phyloP scores from a whole-genome alignment of 306 rosid genomes.

The Gastrolobium villosum region DNA sequence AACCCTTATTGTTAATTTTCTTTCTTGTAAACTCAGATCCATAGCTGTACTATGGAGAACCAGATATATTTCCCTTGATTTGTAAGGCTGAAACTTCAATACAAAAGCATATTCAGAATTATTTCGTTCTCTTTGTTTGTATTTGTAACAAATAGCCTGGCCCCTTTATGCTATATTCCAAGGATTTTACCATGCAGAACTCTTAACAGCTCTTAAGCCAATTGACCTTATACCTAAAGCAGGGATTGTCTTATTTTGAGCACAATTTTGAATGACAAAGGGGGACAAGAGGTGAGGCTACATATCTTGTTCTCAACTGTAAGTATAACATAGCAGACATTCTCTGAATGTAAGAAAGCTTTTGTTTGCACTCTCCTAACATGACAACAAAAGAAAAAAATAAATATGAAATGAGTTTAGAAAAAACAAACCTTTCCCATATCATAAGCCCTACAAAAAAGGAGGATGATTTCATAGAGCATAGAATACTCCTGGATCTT shows the following conservation, averaged over 20 bases:
- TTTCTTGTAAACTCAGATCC: too few species aligned
- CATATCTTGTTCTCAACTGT: neutral
- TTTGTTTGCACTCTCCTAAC: neutral
- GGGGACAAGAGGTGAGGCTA: neutral
- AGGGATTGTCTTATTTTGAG: neutral
- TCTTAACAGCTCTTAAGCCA: neutral
- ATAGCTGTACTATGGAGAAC: too few species aligned
- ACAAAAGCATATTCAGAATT: too few species aligned
- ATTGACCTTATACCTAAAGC: neutral
- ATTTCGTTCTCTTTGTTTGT: too few species aligned
- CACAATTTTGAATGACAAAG: conserved; percentile 13
- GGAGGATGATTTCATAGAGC: conserved; percentile 15
- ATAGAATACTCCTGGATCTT: neutral
- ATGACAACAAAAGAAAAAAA: neutral
- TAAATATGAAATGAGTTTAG: neutral
- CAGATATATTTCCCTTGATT: too few species aligned
- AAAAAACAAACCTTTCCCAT: neutral
- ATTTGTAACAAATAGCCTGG: too few species aligned
- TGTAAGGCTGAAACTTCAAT: too few species aligned
- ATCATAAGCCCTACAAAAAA: neutral
- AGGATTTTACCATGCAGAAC: conserved; percentile 4
- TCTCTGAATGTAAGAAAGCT: neutral
- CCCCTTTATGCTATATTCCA: neutral
- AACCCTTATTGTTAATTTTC: too few species aligned
- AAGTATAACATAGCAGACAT: neutral